phyloP scores from a whole-genome alignment of 2,329 filamentous ascomycete genomes.

The Clathrospora elynae region DNA sequence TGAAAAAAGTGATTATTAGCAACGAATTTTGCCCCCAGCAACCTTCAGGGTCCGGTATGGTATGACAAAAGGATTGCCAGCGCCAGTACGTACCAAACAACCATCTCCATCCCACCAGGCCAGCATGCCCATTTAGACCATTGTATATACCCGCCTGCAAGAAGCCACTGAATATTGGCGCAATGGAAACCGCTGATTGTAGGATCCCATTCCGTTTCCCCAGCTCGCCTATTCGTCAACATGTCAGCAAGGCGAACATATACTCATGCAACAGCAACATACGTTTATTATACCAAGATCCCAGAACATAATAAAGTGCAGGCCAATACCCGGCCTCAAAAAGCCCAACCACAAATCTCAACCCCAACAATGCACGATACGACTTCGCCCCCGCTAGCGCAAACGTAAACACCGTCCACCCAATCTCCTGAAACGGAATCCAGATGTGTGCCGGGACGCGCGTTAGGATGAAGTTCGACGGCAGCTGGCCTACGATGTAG shows the following conservation, averaged over 20 bases:
- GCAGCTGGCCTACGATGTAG: constrained; percentile 54
- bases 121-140: constrained; percentile 64
- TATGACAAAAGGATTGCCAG: too few species aligned
- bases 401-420: constrained; percentile 11
- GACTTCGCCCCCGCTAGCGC: constrained; percentile 24
- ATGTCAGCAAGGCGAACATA: constrained; percentile 21
- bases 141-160: constrained; percentile 60
- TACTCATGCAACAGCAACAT: not conserved
- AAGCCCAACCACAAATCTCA: constrained; percentile 17
- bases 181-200: constrained; percentile 21
- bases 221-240: constrained; percentile 16
- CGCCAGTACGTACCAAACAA: constrained; percentile 17
- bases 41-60: too few species aligned
- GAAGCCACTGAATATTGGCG: constrained; percentile 42
- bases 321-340: constrained; percentile 22
- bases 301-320: constrained; percentile 26
- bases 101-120: constrained; percentile 47
- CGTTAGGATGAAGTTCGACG: constrained; percentile 33
- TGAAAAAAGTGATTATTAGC: too few species aligned
- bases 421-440: constrained; percentile 18
- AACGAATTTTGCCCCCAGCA: too few species aligned
- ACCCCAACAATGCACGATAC: constrained; percentile 12
- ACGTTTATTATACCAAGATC: constrained; percentile 47
- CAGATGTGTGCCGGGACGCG: constrained; percentile 17
- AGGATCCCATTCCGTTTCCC: constrained; percentile 24